Percentiles rank a stretch among this genome's conserved stretches.
Conservation (phyloP, 2,329 filamentous ascomycete species). For the Fusarium haematococcum region DNA sequence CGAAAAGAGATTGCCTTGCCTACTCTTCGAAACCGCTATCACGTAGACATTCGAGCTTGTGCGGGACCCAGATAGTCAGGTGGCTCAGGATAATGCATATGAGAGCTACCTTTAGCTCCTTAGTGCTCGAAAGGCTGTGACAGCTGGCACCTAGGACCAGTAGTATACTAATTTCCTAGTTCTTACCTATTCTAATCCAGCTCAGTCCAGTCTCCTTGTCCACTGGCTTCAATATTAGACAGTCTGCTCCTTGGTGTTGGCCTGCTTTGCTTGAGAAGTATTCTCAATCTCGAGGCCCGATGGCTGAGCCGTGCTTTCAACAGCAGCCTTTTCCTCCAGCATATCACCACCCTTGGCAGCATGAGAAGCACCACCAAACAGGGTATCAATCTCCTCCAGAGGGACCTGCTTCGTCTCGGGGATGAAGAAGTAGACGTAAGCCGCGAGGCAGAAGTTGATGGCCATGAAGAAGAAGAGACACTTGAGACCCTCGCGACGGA, state of each 20-base stretch:
- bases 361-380: slow-evolving; percentile 57
- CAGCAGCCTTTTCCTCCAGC: slow-evolving; percentile 5
- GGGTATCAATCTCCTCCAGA: slow-evolving; percentile 70
- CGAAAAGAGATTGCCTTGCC: neutral
- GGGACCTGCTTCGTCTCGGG: slow-evolving; percentile 65
- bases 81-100: too few relatives aligned
- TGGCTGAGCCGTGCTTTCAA: neutral
- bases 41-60: neutral
- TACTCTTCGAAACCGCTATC: neutral
- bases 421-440: slow-evolving; percentile 60
- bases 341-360: slow-evolving; percentile 39
- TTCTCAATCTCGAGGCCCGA: slow-evolving; percentile 2
- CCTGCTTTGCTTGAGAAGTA: neutral
- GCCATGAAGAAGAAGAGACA: slow-evolving; percentile 43
- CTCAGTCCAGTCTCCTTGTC: neutral
- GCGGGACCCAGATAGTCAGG: too few relatives aligned
- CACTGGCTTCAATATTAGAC: neutral
- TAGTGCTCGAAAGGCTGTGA: too few relatives aligned
- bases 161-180: neutral
- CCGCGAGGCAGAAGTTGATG: slow-evolving; percentile 55
- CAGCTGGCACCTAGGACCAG: neutral
- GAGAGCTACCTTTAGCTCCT: too few relatives aligned
- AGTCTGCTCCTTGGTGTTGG: neutral
- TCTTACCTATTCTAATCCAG: neutral
- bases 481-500: slow-evolving; percentile 61